Base-by-base conservation (phyloP, 1,284 basidiomycete genomes). In the Malassezia dermatis region DNA sequence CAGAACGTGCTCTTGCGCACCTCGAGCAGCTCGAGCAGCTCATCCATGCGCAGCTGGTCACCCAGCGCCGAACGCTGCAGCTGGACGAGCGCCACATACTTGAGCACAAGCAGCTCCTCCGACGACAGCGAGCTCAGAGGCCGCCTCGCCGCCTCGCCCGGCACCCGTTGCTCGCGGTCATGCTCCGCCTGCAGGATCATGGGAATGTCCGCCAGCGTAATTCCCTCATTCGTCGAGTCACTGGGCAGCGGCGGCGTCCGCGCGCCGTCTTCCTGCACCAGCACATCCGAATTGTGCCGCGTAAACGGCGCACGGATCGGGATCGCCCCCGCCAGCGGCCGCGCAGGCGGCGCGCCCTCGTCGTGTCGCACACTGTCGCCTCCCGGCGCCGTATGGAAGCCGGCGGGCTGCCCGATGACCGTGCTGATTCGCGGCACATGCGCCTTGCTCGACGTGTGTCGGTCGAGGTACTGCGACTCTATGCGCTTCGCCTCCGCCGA, bases 131-230 rank as follows among this genome's bases (percentile, higher is more conserved):
- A 86, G 4, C 87, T 86, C 23, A 88, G 49, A 8, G 64, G 58
- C 24, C 86, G 82, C 27, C 54, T 43, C 48, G 24, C 48, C n/a
- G 17, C 24, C 11, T 24, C 30, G 27, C 48, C 43, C 45, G 24
- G 26, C 11, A 31, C 49, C 2, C 49, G 37, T 69, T 90, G 85
- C 73, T 88, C 86, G 43, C 87, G 81, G 28, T 86, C 88, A 73
- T 93, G 88, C 41, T 90, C 88, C 2, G 85, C 88, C 71, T 91
- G 87, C 76, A 93, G 84, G 5, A 95, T 78, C 68, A 90, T 86
- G 7, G 93, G 89, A 58, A 98, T 87, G 77, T 99, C 94, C n/a
- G 88, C 89, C 10, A 99, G 81, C 0, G 93, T 95, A 66, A 96
- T 84, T 4, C 84, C 85, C 57, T 91, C 88, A 53, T 90, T 12